Evolutionary conservation across 106 monocot genomes (phyloP).

Genomic region (Dendrobium huoshanense): DNA sequence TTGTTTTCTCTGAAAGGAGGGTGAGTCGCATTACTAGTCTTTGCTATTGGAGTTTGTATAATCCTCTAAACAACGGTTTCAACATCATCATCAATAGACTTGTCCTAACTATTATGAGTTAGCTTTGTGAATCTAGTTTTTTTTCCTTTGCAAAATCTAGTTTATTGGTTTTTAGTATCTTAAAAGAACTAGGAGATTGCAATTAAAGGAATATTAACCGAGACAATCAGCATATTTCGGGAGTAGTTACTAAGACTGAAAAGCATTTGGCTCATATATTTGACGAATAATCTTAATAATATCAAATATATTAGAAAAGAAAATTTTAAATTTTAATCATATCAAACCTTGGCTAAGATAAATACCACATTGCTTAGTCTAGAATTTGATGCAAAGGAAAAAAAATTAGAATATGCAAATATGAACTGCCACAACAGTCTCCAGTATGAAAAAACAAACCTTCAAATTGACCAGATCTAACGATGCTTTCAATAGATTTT

Average conservation of each 20-base stretch:
- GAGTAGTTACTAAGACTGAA: not conserved
- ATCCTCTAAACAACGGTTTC: too few species aligned
- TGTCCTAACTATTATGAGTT: not conserved
- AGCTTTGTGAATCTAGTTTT: not conserved
- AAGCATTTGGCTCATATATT: not conserved
- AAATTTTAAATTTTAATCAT: not conserved
- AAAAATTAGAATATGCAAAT: not conserved
- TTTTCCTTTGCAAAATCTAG: not conserved
- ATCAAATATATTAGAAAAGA: not conserved
- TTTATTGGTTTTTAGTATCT: not conserved
- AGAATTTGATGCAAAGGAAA: not conserved
- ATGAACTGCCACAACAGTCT: not conserved
- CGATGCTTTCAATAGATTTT: constrained; percentile 45
- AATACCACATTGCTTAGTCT: not conserved
- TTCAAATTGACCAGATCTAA: constrained; percentile 36
- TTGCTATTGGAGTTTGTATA: too few species aligned
- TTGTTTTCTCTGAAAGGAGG: too few species aligned
- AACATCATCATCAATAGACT: not conserved
- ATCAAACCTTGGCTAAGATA: not conserved
- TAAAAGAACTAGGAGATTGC: not conserved
- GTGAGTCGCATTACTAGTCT: too few species aligned
- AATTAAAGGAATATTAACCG: not conserved
- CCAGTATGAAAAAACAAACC: constrained; percentile 26
- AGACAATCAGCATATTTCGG: not conserved
- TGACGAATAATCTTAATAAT: not conserved